phyloP scores from a whole-genome alignment of 2,329 filamentous ascomycete species.

The Arachnopeziza araneosa region DNA sequence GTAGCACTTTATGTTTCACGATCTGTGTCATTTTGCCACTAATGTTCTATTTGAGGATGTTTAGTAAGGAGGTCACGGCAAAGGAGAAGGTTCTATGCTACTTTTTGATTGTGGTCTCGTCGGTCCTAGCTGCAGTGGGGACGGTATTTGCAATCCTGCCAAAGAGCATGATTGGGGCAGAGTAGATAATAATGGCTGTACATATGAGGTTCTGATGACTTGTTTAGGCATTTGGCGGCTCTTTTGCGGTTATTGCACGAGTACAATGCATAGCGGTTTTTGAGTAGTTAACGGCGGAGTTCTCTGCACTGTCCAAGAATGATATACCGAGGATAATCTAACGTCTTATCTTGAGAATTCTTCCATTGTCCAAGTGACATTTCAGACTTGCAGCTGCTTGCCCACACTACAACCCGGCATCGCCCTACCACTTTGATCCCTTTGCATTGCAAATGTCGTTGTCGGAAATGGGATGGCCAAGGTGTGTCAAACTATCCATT shows the following conservation, averaged over 20 bases:
- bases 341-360: too few species aligned
- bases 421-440: too few species aligned
- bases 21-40: conserved; percentile 91
- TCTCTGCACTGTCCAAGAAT: background rate
- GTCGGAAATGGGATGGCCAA: too few species aligned
- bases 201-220: background rate
- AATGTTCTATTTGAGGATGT: conserved; percentile 86
- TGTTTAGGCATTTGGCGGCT: background rate
- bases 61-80: conserved; percentile 62
- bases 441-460: too few species aligned
- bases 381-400: too few species aligned
- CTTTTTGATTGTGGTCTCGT: conserved; percentile 63
- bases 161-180: conserved; percentile 61
- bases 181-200: conserved; percentile 20
- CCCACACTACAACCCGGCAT: too few species aligned
- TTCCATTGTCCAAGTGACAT: too few species aligned
- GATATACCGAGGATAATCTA: background rate
- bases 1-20: conserved; percentile 83
- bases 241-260: background rate
- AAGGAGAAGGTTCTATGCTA: conserved; percentile 63
- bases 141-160: conserved; percentile 88
- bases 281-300: background rate
- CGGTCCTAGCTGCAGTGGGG: conserved; percentile 65
- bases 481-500: too few species aligned
- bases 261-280: conserved; percentile 5